phyloP scores from a whole-genome alignment of 1,139 yeast species.

The Geotrichum carabidarum region DNA sequence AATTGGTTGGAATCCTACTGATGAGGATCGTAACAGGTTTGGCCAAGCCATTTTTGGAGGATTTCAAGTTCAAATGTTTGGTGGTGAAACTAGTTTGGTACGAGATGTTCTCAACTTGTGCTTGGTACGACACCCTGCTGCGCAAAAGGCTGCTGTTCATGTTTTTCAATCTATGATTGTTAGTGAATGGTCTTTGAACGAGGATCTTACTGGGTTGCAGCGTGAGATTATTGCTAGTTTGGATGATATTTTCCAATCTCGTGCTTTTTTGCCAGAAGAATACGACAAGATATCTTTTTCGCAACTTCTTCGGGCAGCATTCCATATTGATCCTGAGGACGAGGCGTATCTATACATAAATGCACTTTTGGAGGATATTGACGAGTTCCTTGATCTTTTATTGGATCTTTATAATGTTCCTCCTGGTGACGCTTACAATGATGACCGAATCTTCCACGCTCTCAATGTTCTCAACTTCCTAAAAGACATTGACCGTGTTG shows the following conservation, averaged over 20 bases:
- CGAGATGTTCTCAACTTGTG: slow-evolving; percentile 64
- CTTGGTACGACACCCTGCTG: slow-evolving; percentile 58
- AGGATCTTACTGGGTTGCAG: slow-evolving; percentile 56
- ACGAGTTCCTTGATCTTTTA: slow-evolving; percentile 61
- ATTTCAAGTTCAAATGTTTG: slow-evolving; percentile 63
- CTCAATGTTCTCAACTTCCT: slow-evolving; percentile 72
- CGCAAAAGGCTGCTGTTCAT: slow-evolving; percentile 62
- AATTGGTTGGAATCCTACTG: slow-evolving; percentile 63
- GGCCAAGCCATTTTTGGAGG: slow-evolving; percentile 64
- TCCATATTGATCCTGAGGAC: slow-evolving; percentile 60
- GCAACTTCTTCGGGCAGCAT: slow-evolving; percentile 47
- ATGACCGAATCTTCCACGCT: slow-evolving; percentile 77
- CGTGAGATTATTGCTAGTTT: slow-evolving; percentile 51
- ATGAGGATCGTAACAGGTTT: slow-evolving; percentile 57
- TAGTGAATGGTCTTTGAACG: slow-evolving; percentile 59
- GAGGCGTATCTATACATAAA: slow-evolving; percentile 54
- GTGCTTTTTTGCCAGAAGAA: slow-evolving; percentile 48
- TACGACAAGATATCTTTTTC: slow-evolving; percentile 54
- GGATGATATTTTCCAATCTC: slow-evolving; percentile 58
- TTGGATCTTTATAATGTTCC: slow-evolving; percentile 72
- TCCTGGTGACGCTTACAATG: slow-evolving; percentile 76
- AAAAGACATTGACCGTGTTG: slow-evolving; percentile 75
- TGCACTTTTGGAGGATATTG: slow-evolving; percentile 51
- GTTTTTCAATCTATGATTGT: slow-evolving; percentile 69
- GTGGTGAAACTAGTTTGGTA: slow-evolving; percentile 54